A percentile compares a stretch with the other conserved stretches of the same genome.
Evolutionary conservation across 768 basidiomycete species (phyloP).

Genomic region (Naganishia kalamii): DNA sequence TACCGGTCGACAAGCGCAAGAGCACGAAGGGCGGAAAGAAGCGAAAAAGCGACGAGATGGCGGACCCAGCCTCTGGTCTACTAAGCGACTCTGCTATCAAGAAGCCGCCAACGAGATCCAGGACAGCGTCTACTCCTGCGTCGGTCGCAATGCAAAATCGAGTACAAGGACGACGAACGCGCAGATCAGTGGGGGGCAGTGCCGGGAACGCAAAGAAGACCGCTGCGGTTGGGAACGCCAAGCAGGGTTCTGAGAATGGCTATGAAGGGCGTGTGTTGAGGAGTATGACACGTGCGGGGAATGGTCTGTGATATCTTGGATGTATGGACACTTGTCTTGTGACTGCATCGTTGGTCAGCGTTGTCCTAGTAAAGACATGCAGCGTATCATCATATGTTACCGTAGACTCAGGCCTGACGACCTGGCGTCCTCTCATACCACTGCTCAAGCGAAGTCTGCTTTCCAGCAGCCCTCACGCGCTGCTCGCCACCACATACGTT

Average conservation of each 20-base stretch:
- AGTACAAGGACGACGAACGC: neutral
- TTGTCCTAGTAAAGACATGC: too few relatives aligned
- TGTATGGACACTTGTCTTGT: neutral
- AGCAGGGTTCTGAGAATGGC: neutral
- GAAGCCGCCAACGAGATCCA: neutral
- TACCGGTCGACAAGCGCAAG: neutral
- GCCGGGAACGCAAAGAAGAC: neutral
- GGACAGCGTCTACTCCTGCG: neutral
- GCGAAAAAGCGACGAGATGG: slow-evolving; percentile 9
- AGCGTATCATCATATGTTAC: too few relatives aligned
- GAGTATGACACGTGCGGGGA: slow-evolving; percentile 11
- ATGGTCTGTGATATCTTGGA: neutral
- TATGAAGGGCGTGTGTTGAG: slow-evolving; percentile 5
- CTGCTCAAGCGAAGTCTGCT: too few relatives aligned
- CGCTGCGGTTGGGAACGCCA: neutral
- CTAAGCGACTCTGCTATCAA: neutral
- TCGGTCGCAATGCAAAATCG: neutral
- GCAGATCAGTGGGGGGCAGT: neutral
- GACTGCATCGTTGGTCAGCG: neutral
- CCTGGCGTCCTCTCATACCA: too few relatives aligned
- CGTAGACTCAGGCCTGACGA: too few relatives aligned
- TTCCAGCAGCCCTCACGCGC: too few relatives aligned
- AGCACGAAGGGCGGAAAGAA: neutral
- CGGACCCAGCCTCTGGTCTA: neutral
- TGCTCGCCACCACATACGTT: too few relatives aligned